Evolutionary conservation across 2,329 filamentous ascomycete genomes (phyloP), one percentile per base, ranked within the genome.

Genomic region (Paecilomyces fulvus): DNA sequence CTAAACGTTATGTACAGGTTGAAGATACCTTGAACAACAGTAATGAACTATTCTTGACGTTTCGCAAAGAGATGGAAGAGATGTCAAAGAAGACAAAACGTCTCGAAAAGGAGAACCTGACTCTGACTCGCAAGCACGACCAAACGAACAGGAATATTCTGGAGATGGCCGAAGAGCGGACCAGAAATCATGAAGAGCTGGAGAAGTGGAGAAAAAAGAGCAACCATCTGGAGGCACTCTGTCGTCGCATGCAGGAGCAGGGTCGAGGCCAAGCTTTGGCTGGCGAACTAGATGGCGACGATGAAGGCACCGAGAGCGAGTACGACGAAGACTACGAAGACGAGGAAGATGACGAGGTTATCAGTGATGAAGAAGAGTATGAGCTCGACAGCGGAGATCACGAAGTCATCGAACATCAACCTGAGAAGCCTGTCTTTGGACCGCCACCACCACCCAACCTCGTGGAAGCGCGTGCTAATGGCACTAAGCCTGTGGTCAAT

Each of bases 1-100:
- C 64, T 74, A 71, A 68, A 73, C 80, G 79, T 80, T 74, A 75
- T 70, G 74, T 64, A 73, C 79, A 97, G 92, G 92, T 97, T 70
- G 92, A 97, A 82, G 94, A 97, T 75, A 97, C 92, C 37, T 82
- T 97, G 53, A 97, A 96, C 76, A 97, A 96, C 71, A 96, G 90
- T 74, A 97, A 97, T 77, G 94, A 97, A 71, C 79, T 97, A 55
- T 97, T 97, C 74, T 79, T 96, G 63, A 96, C 94, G 0, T 97
- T 97, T 75, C 85, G 92, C 55, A 96, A 96, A 77, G 94, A 97
- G 75, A 97, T 97, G 92, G 94, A 97, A 75, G 94, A 97, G 69
- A 97, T 97, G 92, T 96, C 92, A 0, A 96, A 96, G 78, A 97
- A 97, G 78, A 96, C 92, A 5, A 96, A 96, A 75, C 87, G 91